These are phyloP conservation scores for Xanthoparmelia taractica DNA, from an alignment of 495 filamentous ascomycete genomes.

Conservation along the genomic window DNA sequence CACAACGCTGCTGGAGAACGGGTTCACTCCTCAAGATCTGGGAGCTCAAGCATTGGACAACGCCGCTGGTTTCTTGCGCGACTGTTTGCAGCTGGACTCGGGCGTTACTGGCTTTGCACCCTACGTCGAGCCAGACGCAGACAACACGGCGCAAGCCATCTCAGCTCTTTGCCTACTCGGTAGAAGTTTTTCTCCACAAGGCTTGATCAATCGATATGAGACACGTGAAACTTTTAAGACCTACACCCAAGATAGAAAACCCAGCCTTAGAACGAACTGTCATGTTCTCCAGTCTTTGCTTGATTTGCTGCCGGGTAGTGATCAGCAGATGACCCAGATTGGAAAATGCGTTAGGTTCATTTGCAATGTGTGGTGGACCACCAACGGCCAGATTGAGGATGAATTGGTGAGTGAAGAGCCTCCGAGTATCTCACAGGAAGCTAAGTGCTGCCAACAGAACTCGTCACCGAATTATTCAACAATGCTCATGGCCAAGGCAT, in stretches of 20 bases:
- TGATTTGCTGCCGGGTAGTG: conserved; percentile 18
- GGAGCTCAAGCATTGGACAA: conserved; percentile 15
- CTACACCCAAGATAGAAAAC: conserved; percentile 34
- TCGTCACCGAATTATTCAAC: conserved; percentile 17
- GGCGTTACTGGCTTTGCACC: conserved; percentile 27
- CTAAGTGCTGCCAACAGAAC: conserved; percentile 5
- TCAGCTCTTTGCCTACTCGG: conserved; percentile 31
- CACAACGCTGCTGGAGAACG: conserved; percentile 21
- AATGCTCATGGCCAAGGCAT: conserved; percentile 22
- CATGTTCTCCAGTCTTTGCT: conserved; percentile 36
- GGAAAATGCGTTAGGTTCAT: conserved; percentile 17
- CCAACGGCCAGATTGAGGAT: conserved; percentile 19
- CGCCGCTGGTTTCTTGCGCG: conserved; percentile 24
- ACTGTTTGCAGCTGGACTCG: conserved; percentile 21
- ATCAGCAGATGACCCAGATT: conserved; percentile 18
- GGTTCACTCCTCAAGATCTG: conserved; percentile 7
- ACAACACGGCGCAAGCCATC: conserved; percentile 42
- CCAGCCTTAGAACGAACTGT: conserved; percentile 40
- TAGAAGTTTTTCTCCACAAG: conserved; percentile 21
- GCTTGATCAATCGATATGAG: conserved; percentile 34
- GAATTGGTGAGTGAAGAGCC: conserved; percentile 3
- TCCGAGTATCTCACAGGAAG: background rate
- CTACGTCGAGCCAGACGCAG: conserved; percentile 38
- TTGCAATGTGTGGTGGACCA: conserved; percentile 21
- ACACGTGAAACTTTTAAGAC: conserved; percentile 34